Evolutionary conservation across 2,329 filamentous ascomycete genomes (phyloP).

Genomic region (Cytospora piceicola): DNA sequence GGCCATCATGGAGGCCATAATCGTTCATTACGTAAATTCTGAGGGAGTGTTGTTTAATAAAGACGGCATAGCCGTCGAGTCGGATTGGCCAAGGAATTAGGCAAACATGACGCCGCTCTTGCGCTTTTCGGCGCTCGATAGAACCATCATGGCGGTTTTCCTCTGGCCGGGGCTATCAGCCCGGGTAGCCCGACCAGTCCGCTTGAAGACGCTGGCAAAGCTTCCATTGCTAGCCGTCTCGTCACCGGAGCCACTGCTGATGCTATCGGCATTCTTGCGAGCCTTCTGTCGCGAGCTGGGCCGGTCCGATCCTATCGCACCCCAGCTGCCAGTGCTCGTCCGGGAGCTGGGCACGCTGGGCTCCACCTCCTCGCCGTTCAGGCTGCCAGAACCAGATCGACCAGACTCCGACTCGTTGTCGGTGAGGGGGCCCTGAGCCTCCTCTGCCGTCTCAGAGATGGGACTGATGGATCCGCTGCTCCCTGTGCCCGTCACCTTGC

Average conservation of each 20-base stretch:
- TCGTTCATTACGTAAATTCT: slow-evolving; percentile 28
- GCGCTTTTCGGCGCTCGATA: slow-evolving; percentile 89
- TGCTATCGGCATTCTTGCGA: slow-evolving; percentile 65
- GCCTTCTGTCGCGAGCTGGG: slow-evolving; percentile 72
- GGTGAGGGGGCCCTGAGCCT: slow-evolving; percentile 67
- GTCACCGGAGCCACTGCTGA: slow-evolving; percentile 61
- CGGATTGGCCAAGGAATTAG: slow-evolving; percentile 2
- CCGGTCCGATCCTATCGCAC: slow-evolving; percentile 85
- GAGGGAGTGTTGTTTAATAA: slow-evolving; percentile 13
- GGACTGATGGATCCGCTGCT: slow-evolving; percentile 84
- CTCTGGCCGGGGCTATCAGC: slow-evolving; percentile 63
- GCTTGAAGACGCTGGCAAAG: slow-evolving; percentile 70
- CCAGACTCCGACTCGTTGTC: slow-evolving; percentile 77
- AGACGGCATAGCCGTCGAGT: not conserved
- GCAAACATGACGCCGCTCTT: slow-evolving; percentile 59
- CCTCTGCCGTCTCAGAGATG: slow-evolving; percentile 77
- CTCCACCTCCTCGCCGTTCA: slow-evolving; percentile 70
- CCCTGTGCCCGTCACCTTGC: slow-evolving; percentile 72
- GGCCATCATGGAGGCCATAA: slow-evolving; percentile 20
- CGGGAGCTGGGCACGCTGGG: slow-evolving; percentile 74
- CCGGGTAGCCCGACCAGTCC: slow-evolving; percentile 58
- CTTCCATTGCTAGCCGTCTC: slow-evolving; percentile 59
- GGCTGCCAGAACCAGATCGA: slow-evolving; percentile 76
- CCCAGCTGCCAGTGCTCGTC: slow-evolving; percentile 72
- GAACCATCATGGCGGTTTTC: slow-evolving; percentile 83